phyloP scores from a whole-genome alignment of 2,329 filamentous ascomycete genomes.

The Neophaeococcomyces mojaviensis region DNA sequence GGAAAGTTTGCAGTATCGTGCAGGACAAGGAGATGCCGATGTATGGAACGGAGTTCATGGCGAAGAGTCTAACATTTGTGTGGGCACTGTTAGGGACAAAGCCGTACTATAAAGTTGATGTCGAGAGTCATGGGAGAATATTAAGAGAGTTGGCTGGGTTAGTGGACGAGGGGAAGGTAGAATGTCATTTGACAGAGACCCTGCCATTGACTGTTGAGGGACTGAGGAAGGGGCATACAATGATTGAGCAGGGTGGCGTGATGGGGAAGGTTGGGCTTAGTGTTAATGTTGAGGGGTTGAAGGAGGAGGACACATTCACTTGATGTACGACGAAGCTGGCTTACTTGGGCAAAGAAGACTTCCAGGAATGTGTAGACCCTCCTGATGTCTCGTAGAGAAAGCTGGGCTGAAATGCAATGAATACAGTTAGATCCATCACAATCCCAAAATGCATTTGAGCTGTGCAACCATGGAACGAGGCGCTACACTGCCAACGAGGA shows the following conservation, averaged over 20 bases:
- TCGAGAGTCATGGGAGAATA: slow-evolving; percentile 35
- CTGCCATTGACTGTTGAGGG: slow-evolving; percentile 32
- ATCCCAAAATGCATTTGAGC: no score
- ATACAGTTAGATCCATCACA: no score
- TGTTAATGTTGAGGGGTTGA: background rate
- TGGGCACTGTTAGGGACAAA: slow-evolving; percentile 39
- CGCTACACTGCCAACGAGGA: no score
- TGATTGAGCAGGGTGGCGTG: slow-evolving; percentile 33
- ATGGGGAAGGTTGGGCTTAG: slow-evolving; percentile 14
- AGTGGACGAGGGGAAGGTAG: slow-evolving; percentile 31
- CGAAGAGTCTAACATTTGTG: slow-evolving; percentile 37
- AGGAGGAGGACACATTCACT: background rate
- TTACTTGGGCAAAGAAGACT: no score
- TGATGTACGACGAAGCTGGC: background rate
- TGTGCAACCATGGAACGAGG: no score
- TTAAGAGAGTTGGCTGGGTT: slow-evolving; percentile 29
- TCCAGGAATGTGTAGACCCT: no score
- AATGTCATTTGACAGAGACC: slow-evolving; percentile 33
- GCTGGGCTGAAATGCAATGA: no score
- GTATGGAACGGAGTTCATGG: slow-evolving; percentile 42
- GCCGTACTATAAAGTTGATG: slow-evolving; percentile 32
- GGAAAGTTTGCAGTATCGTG: slow-evolving; percentile 41
- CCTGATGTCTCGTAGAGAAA: no score
- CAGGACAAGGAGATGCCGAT: slow-evolving; percentile 35
- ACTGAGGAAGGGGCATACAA: slow-evolving; percentile 33